Conservation (phyloP, 2,329 filamentous ascomycete species). For the Colletotrichum tropicale region DNA sequence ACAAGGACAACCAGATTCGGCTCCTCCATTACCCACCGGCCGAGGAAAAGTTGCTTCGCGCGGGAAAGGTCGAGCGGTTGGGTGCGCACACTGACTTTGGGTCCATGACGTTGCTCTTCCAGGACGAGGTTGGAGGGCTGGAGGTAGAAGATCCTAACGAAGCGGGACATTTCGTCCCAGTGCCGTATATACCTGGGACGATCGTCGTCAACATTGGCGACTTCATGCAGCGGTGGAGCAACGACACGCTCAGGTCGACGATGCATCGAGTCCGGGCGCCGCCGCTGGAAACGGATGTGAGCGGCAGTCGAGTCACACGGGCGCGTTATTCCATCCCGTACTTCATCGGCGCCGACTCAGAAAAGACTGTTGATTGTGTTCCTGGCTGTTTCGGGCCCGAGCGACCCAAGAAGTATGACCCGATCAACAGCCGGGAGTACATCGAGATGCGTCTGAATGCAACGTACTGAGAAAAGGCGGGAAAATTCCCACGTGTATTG, state of each 20-base stretch:
- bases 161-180: constrained; percentile 35
- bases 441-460: constrained; percentile 29
- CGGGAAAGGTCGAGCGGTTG: constrained; percentile 18
- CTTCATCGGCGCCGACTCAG: constrained; percentile 56
- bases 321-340: constrained; percentile 65
- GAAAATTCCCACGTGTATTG: neutral
- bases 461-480: constrained; percentile 10
- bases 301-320: constrained; percentile 45
- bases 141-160: constrained; percentile 46
- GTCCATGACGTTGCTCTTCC: constrained; percentile 51
- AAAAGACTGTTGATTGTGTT: constrained; percentile 56
- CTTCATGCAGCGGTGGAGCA: constrained; percentile 43
- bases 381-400: constrained; percentile 46
- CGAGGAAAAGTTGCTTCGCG: constrained; percentile 29
- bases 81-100: constrained; percentile 38
- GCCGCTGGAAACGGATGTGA: constrained; percentile 11
- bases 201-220: constrained; percentile 44
- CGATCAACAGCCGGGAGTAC: constrained; percentile 34
- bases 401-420: constrained; percentile 54
- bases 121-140: constrained; percentile 48
- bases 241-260: constrained; percentile 36
- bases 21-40: constrained; percentile 57
- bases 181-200: constrained; percentile 32
- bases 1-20: constrained; percentile 63
- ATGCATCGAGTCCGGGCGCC: constrained; percentile 28